phyloP scores from a whole-genome alignment of 495 filamentous ascomycete species.

The Aspergillus funiculosus region DNA sequence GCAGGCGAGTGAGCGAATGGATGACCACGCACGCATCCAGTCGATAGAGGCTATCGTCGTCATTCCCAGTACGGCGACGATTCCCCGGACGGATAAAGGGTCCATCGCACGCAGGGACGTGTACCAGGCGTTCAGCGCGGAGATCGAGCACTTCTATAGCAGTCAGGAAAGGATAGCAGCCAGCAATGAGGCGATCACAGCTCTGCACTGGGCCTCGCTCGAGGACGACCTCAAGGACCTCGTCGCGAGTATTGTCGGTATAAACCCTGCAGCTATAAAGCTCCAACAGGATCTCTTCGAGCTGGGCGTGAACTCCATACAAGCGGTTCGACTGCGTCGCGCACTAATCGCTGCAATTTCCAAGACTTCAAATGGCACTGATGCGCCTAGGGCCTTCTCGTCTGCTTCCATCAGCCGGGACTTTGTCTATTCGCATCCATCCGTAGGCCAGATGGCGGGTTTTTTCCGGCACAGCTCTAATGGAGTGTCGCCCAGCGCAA shows the following conservation, averaged over 20 bases:
- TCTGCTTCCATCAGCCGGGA: slow-evolving; percentile 13
- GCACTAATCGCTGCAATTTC: slow-evolving; percentile 2
- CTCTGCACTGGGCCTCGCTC: not conserved
- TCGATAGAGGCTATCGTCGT: slow-evolving; percentile 26
- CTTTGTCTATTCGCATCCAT: slow-evolving; percentile 25
- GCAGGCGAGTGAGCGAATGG: slow-evolving; percentile 19
- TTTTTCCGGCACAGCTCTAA: not conserved
- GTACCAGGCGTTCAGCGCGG: slow-evolving; percentile 25
- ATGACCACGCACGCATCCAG: slow-evolving; percentile 27
- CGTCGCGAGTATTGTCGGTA: slow-evolving; percentile 1
- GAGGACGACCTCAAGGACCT: slow-evolving; percentile 12
- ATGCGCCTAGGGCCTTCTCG: not conserved
- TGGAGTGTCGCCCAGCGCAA: not conserved
- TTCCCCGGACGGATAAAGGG: slow-evolving; percentile 37
- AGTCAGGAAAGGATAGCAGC: slow-evolving; percentile 13
- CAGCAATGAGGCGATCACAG: not conserved
- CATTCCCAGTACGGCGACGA: slow-evolving; percentile 5
- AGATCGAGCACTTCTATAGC: slow-evolving; percentile 26
- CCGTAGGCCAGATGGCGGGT: not conserved
- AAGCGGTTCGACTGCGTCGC: slow-evolving; percentile 22
- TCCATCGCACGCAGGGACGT: slow-evolving; percentile 28
- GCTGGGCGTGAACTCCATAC: slow-evolving; percentile 35
- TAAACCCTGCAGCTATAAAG: slow-evolving; percentile 4
- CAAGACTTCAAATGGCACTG: slow-evolving; percentile 15
- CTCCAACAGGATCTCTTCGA: slow-evolving; percentile 38